Evolutionary conservation across 116 monocot genomes (phyloP).

Genomic region (Posidonia oceanica): DNA sequence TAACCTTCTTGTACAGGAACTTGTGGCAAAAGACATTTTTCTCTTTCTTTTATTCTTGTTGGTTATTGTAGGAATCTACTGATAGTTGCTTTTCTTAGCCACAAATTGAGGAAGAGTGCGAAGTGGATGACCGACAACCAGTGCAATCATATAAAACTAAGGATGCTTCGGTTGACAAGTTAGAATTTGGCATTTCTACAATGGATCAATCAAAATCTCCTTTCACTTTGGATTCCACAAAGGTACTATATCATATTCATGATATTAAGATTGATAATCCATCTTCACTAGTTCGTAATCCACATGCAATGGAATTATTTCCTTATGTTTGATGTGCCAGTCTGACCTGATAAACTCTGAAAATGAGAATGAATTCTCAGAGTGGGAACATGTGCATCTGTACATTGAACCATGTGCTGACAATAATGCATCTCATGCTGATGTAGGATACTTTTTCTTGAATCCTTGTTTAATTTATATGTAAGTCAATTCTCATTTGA

Average conservation of each 20-base stretch:
- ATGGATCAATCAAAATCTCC: not conserved
- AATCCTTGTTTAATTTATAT: too few relatives aligned
- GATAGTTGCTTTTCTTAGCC: not conserved
- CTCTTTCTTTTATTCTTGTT: too few relatives aligned
- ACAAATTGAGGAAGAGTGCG: not conserved
- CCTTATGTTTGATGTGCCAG: not conserved
- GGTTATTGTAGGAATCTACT: not conserved
- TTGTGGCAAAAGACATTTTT: too few relatives aligned
- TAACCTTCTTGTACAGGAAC: too few relatives aligned
- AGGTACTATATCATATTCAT: slow-evolving; percentile 2
- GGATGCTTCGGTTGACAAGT: not conserved
- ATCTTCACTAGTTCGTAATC: not conserved
- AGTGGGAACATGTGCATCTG: not conserved
- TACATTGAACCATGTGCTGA: not conserved
- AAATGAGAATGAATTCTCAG: not conserved
- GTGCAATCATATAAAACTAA: not conserved
- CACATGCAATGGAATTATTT: not conserved
- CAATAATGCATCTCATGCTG: not conserved
- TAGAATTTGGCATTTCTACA: not conserved
- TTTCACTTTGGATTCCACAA: not conserved
- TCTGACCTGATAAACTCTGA: not conserved
- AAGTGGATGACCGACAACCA: not conserved
- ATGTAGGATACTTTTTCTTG: too few relatives aligned
- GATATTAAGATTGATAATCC: too few relatives aligned
- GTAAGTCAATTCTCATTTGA: not conserved